Percentiles rank a stretch among this genome's conserved stretches.
Conservation (phyloP, 305 asterid species). For the Plantago lanceolata region DNA sequence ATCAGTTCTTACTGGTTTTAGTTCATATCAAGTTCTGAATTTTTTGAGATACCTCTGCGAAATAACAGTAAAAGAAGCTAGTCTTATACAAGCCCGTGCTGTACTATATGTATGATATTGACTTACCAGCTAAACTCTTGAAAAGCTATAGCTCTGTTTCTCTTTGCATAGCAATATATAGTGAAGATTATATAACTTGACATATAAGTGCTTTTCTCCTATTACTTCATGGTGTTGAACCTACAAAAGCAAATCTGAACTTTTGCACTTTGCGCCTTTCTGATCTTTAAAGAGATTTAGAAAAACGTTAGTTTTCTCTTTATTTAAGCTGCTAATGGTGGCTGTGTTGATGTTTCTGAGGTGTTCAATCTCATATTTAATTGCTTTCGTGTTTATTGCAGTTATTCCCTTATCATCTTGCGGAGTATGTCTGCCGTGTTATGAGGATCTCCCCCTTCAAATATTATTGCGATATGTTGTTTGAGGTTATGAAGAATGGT, state of each 20-base stretch:
- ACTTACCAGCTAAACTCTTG: constrained; percentile 9
- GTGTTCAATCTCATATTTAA: constrained; percentile 19
- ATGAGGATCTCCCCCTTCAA: constrained; percentile 96
- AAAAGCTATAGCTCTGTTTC: constrained; percentile 9
- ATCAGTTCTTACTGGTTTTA: not conserved
- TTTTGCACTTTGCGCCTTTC: constrained; percentile 6
- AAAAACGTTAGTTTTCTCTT: not conserved
- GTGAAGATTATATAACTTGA: constrained; percentile 9
- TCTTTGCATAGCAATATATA: constrained; percentile 15
- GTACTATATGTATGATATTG: constrained; percentile 6
- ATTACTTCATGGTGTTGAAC: constrained; percentile 18
- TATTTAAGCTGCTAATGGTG: constrained; percentile 5
- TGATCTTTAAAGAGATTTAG: constrained; percentile 15
- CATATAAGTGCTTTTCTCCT: constrained; percentile 7
- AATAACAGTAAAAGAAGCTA: not conserved
- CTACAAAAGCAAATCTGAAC: not conserved
- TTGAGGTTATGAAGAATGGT: constrained; percentile 98
- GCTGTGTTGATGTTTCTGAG: constrained; percentile 1
- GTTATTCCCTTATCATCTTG: constrained; percentile 94
- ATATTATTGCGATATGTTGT: constrained; percentile 92
- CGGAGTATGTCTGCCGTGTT: constrained; percentile 94
- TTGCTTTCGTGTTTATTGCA: constrained; percentile 43
- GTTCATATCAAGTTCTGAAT: not conserved
- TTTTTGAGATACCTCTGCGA: not conserved
- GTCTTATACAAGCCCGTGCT: not conserved